These are phyloP conservation scores for Fusarium graminum DNA, from an alignment of 2,329 filamentous ascomycete genomes.

Conservation along the genomic window DNA sequence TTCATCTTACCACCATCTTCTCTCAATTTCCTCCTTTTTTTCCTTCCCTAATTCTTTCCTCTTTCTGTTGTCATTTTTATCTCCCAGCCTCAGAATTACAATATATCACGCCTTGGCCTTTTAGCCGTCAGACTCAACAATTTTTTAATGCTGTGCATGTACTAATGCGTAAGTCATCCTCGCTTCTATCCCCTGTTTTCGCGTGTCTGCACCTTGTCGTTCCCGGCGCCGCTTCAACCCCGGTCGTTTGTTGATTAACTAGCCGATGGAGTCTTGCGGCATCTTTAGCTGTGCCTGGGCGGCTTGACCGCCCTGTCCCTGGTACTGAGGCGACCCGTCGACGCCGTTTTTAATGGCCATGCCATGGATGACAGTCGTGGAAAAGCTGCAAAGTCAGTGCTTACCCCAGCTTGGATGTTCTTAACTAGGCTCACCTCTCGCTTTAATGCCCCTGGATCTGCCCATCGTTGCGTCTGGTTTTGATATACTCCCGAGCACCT, in stretches of 20 bases:
- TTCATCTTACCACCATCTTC: constrained; percentile 30
- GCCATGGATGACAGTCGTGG: constrained; percentile 24
- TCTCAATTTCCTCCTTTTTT: constrained; percentile 13
- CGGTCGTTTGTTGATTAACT: constrained; percentile 42
- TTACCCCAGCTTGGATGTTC: constrained; percentile 34
- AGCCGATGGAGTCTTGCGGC: constrained; percentile 37
- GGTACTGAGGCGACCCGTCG: constrained; percentile 20
- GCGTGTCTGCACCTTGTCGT: constrained; percentile 34
- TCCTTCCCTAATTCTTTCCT: not conserved
- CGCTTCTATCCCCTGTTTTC: constrained; percentile 37
- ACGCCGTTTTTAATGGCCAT: constrained; percentile 12
- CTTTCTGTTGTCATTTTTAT: constrained; percentile 2
- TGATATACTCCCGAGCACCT: constrained; percentile 34
- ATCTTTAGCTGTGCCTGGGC: constrained; percentile 40
- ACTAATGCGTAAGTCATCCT: constrained; percentile 40
- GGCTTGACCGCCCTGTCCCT: constrained; percentile 41
- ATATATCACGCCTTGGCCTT: not conserved
- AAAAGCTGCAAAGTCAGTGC: constrained; percentile 27
- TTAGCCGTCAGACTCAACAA: constrained; percentile 14
- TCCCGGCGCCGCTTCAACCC: constrained; percentile 37
- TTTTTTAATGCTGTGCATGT: constrained; percentile 32
- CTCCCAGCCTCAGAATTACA: constrained; percentile 32
- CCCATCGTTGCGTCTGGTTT: constrained; percentile 39
- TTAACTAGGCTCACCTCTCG: not conserved
- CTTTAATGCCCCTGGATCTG: constrained; percentile 42